Percentiles rank a stretch among this genome's conserved stretches.
Conservation (phyloP, 495 filamentous ascomycete genomes). For the Penicillium argentinense region DNA sequence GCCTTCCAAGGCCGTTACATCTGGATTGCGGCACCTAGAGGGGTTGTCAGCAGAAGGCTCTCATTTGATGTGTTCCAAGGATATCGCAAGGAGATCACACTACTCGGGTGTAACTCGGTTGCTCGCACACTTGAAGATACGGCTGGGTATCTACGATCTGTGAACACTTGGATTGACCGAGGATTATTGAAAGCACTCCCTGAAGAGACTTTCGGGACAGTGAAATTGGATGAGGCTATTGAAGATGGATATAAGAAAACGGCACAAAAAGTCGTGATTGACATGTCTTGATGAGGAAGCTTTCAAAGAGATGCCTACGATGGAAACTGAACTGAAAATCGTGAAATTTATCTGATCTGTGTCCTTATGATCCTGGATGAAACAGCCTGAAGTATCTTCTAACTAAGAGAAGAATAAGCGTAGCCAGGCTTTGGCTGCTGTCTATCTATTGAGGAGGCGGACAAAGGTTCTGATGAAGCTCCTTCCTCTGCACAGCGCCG, state of each 20-base stretch:
- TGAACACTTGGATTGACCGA: conserved; percentile 13
- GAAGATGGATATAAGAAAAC: conserved; percentile 10
- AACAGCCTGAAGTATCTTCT: too few relatives aligned
- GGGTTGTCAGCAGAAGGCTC: conserved; percentile 7
- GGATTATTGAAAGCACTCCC: conserved; percentile 10
- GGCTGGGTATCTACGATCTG: conserved; percentile 10
- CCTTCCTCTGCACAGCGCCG: conserved; percentile 65
- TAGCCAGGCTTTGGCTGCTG: too few relatives aligned
- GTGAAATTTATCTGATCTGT: too few relatives aligned
- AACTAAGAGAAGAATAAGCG: background rate
- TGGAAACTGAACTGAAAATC: too few relatives aligned
- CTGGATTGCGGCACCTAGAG: conserved; percentile 23
- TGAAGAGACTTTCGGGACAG: conserved; percentile 6
- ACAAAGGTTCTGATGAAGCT: conserved; percentile 52
- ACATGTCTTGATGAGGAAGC: conserved; percentile 6
- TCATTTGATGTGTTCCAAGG: conserved; percentile 19
- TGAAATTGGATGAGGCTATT: conserved; percentile 16
- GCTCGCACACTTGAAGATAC: conserved; percentile 7
- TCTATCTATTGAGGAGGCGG: conserved; percentile 11
- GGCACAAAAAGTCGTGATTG: conserved; percentile 14
- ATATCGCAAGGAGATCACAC: conserved; percentile 19
- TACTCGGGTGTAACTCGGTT: conserved; percentile 20
- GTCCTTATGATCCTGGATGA: too few relatives aligned
- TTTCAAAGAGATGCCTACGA: background rate
- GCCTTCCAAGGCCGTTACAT: conserved; percentile 15